phyloP scores from a whole-genome alignment of 179 eudicot species.

The Amaranthus tricolor region DNA sequence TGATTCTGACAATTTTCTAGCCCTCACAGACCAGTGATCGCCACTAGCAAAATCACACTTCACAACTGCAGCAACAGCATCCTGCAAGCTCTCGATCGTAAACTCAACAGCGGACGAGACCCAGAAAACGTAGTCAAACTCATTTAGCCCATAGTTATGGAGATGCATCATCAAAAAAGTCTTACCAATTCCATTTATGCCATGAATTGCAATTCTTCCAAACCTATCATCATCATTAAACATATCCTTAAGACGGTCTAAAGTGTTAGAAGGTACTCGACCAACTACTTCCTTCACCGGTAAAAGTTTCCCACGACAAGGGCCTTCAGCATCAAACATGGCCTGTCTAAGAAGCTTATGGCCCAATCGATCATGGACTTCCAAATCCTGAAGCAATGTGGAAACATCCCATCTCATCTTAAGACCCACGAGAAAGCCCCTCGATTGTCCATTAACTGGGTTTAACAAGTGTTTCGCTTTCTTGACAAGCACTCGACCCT shows the following conservation, averaged over 20 bases:
- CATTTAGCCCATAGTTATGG: not conserved
- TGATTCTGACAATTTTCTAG: not conserved
- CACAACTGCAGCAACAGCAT: slow-evolving; percentile 7
- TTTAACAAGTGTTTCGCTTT: not conserved
- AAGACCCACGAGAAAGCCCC: not conserved
- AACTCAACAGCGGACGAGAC: not conserved
- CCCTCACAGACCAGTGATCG: slow-evolving; percentile 4
- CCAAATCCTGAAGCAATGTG: not conserved
- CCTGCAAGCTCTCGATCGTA: slow-evolving; percentile 4
- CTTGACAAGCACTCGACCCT: not conserved
- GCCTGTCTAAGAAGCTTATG: not conserved
- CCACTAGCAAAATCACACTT: not conserved
- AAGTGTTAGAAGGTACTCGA: not conserved
- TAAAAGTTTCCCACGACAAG: not conserved
- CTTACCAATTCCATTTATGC: slow-evolving; percentile 16
- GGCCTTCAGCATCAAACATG: not conserved
- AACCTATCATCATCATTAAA: not conserved
- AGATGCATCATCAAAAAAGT: slow-evolving; percentile 18
- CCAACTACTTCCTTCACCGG: slow-evolving; percentile 8
- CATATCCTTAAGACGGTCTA: not conserved
- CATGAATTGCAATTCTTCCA: slow-evolving; percentile 19
- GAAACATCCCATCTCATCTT: not conserved
- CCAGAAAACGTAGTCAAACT: slow-evolving; percentile 11
- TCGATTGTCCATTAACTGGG: not conserved
- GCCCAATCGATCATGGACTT: not conserved